phyloP scores from a whole-genome alignment of 2,329 filamentous ascomycete genomes.

The Colletotrichum lini region DNA sequence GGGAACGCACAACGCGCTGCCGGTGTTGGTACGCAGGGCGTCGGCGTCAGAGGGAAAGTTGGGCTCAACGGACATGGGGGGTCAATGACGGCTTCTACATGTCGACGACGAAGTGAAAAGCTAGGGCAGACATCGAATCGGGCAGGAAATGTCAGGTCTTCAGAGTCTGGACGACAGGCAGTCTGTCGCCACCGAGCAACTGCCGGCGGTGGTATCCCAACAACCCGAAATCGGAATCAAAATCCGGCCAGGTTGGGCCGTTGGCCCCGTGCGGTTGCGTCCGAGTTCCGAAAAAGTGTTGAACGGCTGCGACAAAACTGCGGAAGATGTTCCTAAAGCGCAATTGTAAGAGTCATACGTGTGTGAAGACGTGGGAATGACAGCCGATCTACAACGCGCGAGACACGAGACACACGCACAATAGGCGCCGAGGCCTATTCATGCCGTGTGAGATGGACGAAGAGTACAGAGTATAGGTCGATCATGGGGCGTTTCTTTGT shows the following conservation, averaged over 20 bases:
- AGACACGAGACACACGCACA: conserved; percentile 10
- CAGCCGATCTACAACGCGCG: not conserved
- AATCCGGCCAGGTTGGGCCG: conserved; percentile 19
- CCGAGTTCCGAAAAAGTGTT: conserved; percentile 23
- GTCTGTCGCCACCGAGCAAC: conserved; percentile 7
- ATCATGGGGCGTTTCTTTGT: conserved; percentile 27
- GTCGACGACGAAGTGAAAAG: not conserved
- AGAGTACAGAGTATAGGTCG: not conserved
- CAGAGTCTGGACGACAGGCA: conserved; percentile 11
- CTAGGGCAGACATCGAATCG: not conserved
- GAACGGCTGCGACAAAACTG: conserved; percentile 15
- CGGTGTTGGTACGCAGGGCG: not conserved
- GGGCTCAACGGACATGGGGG: conserved; percentile 28
- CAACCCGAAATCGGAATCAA: conserved; percentile 12
- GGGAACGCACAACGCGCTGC: conserved; percentile 13
- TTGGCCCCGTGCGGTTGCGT: conserved; percentile 16
- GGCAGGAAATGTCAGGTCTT: not conserved
- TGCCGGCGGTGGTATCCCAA: conserved; percentile 1
- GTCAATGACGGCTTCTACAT: conserved; percentile 10
- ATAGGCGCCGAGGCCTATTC: conserved; percentile 18
- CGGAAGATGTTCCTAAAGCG: conserved; percentile 5
- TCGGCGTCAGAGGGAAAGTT: not conserved
- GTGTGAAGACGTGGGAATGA: not conserved
- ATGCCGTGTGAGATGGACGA: too few relatives aligned
- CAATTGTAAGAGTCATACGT: conserved; percentile 7